Percentiles rank a stretch among this genome's conserved stretches.
phyloP scores from a whole-genome alignment of 2,329 filamentous ascomycete genomes.

The Plectosphaerella sp. region DNA sequence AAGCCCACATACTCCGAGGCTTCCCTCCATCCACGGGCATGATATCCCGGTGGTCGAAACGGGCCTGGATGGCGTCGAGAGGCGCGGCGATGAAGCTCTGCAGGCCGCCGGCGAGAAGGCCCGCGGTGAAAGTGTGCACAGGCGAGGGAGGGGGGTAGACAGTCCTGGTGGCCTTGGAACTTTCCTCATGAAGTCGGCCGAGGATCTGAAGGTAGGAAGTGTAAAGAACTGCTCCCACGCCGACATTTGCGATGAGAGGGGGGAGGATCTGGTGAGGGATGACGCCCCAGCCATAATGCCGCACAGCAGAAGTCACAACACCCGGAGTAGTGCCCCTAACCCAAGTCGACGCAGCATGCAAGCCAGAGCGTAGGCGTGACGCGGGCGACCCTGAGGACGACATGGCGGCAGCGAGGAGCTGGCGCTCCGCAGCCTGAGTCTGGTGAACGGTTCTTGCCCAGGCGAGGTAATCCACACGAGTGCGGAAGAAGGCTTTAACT shows the following conservation, averaged over 20 bases:
- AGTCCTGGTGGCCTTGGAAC: slow-evolving; percentile 49
- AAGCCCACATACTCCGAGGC: slow-evolving; percentile 67
- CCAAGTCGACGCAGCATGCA: slow-evolving; percentile 41
- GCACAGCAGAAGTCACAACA: slow-evolving; percentile 62
- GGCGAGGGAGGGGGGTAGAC: slow-evolving; percentile 67
- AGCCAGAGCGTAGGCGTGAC: slow-evolving; percentile 22
- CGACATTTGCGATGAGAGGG: slow-evolving; percentile 69
- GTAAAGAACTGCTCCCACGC: slow-evolving; percentile 70
- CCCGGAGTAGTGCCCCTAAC: slow-evolving; percentile 64
- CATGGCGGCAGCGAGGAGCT: slow-evolving; percentile 29
- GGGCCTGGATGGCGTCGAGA: slow-evolving; percentile 69
- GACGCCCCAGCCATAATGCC: slow-evolving; percentile 67
- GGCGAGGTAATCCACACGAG: slow-evolving; percentile 76
- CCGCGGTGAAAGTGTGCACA: slow-evolving; percentile 62
- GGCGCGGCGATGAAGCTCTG: slow-evolving; percentile 72
- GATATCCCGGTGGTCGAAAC: slow-evolving; percentile 58
- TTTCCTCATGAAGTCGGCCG: slow-evolving; percentile 61
- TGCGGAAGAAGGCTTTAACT: slow-evolving; percentile 88
- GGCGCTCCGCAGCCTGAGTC: slow-evolving; percentile 34
- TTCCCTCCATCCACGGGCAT: slow-evolving; percentile 35
- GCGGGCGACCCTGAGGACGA: slow-evolving; percentile 11
- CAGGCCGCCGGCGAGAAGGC: slow-evolving; percentile 62
- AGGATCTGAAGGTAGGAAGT: slow-evolving; percentile 71
- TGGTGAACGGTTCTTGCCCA: slow-evolving; percentile 52
- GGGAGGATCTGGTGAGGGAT: slow-evolving; percentile 74